These are phyloP conservation scores for Bryum argenteum DNA, from an alignment of 225 moss, liverwort and hornwort species.

Conservation along the genomic window DNA sequence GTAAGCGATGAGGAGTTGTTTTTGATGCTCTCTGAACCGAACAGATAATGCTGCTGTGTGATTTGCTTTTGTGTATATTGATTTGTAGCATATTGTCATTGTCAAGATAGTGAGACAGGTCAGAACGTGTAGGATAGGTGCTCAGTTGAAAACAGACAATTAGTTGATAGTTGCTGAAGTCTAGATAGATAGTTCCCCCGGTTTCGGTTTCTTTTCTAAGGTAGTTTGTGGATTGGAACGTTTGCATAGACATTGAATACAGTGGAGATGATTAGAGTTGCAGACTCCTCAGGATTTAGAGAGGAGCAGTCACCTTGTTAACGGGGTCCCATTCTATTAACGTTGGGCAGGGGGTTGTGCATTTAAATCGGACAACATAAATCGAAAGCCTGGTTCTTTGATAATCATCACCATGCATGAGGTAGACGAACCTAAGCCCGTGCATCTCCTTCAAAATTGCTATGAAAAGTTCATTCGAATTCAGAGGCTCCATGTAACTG, in stretches of 20 bases:
- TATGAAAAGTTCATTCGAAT: no score
- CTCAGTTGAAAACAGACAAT: neutral
- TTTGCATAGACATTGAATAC: constrained; percentile 24
- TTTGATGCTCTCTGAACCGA: constrained; percentile 70
- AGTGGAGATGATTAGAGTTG: constrained; percentile 29
- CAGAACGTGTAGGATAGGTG: constrained; percentile 15
- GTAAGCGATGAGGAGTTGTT: constrained; percentile 80
- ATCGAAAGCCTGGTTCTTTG: constrained; percentile 8
- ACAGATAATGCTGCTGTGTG: constrained; percentile 45
- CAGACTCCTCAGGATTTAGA: constrained; percentile 16
- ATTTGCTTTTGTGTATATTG: constrained; percentile 35
- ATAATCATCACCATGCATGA: neutral
- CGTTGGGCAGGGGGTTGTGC: neutral
- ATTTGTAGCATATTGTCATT: constrained; percentile 36
- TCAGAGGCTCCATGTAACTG: no score
- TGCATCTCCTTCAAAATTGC: no score
- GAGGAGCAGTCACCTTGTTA: constrained; percentile 14
- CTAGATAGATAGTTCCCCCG: constrained; percentile 8
- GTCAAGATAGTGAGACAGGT: constrained; percentile 30
- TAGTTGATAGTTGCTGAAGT: constrained; percentile 10
- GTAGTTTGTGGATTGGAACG: constrained; percentile 21
- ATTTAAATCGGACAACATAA: constrained; percentile 15
- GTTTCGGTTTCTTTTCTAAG: neutral
- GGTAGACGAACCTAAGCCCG: no score
- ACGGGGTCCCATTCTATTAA: constrained; percentile 8